Conservation (phyloP, 352 stramenopile genomes). For the Blastocystis sp. region DNA sequence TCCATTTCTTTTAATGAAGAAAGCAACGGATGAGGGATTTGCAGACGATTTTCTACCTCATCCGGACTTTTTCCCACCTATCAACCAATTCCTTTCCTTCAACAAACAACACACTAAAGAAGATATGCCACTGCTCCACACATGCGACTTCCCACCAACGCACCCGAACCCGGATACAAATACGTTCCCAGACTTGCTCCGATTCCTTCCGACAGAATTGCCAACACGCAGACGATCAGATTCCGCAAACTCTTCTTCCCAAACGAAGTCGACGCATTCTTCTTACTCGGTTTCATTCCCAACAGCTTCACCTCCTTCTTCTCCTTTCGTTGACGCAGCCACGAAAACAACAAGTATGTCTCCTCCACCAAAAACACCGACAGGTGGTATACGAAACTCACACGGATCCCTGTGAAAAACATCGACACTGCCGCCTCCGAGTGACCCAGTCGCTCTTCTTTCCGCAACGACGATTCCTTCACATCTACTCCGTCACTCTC, state of each 20-base stretch:
- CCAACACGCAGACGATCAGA: background rate
- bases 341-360: background rate
- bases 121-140: background rate
- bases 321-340: background rate
- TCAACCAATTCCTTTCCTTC: background rate
- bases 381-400: conserved; percentile 9
- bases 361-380: background rate
- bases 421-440: background rate
- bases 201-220: background rate
- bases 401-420: background rate
- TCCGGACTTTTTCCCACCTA: background rate
- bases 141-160: background rate
- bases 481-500: background rate
- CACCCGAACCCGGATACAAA: background rate
- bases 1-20: background rate
- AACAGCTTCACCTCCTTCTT: background rate
- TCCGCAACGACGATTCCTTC: background rate
- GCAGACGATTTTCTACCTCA: background rate
- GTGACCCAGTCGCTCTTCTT: background rate
- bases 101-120: conserved; percentile 28
- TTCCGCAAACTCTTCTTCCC: background rate
- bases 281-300: too few species aligned
- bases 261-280: background rate
- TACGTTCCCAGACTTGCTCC: background rate
- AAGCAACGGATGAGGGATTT: background rate